Conservation (phyloP, 2,329 filamentous ascomycete species). For the Colletotrichum sp. region DNA sequence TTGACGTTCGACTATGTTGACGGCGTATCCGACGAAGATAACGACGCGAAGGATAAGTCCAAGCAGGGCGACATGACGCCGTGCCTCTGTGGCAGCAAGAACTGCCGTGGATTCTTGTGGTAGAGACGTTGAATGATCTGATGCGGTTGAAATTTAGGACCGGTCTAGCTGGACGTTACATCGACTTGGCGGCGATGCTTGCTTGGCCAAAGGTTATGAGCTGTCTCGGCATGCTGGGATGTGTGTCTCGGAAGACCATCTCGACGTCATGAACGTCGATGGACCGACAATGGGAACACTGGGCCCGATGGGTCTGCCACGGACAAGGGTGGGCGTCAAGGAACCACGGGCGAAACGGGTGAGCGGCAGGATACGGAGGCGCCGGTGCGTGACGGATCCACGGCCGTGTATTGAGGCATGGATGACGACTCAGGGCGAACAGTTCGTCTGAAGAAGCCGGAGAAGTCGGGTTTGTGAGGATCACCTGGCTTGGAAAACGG, state of each 20-base stretch:
- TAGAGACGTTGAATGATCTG: conserved; percentile 29
- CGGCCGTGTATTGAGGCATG: not conserved
- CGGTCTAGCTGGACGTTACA: not conserved
- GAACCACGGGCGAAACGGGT: not conserved
- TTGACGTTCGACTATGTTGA: conserved; percentile 83
- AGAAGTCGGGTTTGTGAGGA: not conserved
- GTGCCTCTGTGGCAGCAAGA: conserved; percentile 67
- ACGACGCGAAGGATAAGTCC: conserved; percentile 55
- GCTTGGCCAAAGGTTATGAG: not conserved
- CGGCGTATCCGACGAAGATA: conserved; percentile 57
- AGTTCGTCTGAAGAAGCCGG: conserved; percentile 10
- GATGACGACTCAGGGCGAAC: not conserved
- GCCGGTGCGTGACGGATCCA: not conserved
- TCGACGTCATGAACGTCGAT: not conserved
- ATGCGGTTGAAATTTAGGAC: not conserved
- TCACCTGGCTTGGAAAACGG: not conserved
- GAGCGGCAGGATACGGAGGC: not conserved
- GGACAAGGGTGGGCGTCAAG: not conserved
- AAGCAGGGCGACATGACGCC: conserved; percentile 57
- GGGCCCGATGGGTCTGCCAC: not conserved
- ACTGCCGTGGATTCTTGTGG: conserved; percentile 76
- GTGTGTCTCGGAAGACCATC: not conserved
- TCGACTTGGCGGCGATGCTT: not conserved
- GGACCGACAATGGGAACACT: not conserved
- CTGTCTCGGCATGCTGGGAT: not conserved